phyloP scores from a whole-genome alignment of 768 basidiomycete species.

The Glaciozyma martinii region DNA sequence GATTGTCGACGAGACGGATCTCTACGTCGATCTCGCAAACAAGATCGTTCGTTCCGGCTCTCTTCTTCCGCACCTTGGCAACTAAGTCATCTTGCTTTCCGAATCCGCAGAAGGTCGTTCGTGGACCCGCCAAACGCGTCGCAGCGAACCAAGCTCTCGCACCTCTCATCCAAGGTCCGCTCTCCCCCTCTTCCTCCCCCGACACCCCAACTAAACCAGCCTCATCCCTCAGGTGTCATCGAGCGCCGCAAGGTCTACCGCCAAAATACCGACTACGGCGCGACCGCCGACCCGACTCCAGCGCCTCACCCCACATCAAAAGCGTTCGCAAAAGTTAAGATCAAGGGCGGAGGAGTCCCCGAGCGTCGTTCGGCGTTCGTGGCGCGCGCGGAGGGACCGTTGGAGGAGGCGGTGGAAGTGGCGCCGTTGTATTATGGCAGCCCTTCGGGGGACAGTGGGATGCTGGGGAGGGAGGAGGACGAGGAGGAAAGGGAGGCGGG shows the following conservation, averaged over 20 bases:
- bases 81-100: too few species aligned
- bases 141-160: slow-evolving; percentile 30
- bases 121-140: too few species aligned
- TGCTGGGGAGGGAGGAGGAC: too few species aligned
- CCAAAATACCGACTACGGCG: slow-evolving; percentile 4
- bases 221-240: neutral
- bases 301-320: neutral
- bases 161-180: slow-evolving; percentile 31
- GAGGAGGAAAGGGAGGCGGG: too few species aligned
- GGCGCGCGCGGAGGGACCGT: neutral
- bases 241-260: slow-evolving; percentile 27
- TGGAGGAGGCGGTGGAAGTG: too few species aligned
- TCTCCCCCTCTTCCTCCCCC: neutral
- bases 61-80: too few species aligned
- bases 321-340: slow-evolving; percentile 2
- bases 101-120: too few species aligned
- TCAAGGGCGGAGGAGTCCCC: slow-evolving; percentile 15
- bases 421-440: neutral
- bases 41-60: slow-evolving; percentile 28
- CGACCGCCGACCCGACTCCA: neutral
- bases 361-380: slow-evolving; percentile 10
- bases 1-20: slow-evolving; percentile 35
- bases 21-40: slow-evolving; percentile 32
- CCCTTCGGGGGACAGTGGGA: neutral
- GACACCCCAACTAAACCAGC: too few species aligned